Conservation (phyloP, 148 eudicot species). For the Simmondsia chinensis region DNA sequence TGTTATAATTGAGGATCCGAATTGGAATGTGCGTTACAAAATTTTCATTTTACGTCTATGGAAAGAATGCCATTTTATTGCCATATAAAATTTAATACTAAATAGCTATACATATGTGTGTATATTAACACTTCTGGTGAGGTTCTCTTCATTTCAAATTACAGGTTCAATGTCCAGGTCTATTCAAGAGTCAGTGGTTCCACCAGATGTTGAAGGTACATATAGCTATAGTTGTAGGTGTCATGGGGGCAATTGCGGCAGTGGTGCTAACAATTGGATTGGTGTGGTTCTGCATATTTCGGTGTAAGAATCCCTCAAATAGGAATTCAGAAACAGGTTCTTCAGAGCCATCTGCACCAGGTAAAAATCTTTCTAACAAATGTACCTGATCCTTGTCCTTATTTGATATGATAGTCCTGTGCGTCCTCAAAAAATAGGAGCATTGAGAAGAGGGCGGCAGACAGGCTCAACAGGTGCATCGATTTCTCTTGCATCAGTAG, state of each 20-base stretch:
- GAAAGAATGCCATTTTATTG: no score
- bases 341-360: constrained; percentile 39
- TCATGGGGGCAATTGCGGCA: constrained; percentile 21
- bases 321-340: constrained; percentile 39
- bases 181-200: constrained; percentile 3
- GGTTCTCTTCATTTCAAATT: not conserved
- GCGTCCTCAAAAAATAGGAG: no score
- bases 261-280: constrained; percentile 11
- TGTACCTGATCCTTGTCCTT: not conserved
- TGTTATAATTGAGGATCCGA: not conserved
- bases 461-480: no score
- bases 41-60: not conserved
- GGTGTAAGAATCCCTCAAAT: constrained; percentile 11
- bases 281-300: constrained; percentile 10
- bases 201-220: constrained; percentile 19
- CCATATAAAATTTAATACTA: no score
- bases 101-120: not conserved
- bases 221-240: constrained; percentile 26
- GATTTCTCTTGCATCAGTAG: no score
- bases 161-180: constrained; percentile 27
- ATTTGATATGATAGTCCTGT: constrained; percentile 16
- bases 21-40: not conserved
- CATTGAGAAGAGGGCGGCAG: no score
- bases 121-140: not conserved
- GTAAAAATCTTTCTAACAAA: constrained; percentile 13